These are phyloP conservation scores for Poronia punctata DNA, from an alignment of 495 filamentous ascomycete species.

Conservation along the genomic window DNA sequence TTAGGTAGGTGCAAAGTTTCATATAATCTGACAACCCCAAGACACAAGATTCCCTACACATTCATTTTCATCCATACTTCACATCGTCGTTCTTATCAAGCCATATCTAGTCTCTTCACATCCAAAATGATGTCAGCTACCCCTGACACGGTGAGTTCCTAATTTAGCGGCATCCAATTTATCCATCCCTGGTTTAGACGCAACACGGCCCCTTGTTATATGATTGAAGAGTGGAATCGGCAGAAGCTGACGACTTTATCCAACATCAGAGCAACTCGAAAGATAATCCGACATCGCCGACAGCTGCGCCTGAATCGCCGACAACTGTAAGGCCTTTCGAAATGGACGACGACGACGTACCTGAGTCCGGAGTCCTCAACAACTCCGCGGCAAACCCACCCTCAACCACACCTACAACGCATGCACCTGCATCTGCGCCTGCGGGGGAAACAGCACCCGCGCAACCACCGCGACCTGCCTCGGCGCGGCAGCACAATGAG, in stretches of 20 bases:
- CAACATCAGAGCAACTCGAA: conserved; percentile 26
- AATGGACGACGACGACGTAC: conserved; percentile 77
- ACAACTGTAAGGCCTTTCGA: conserved; percentile 77
- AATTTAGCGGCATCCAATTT: conserved; percentile 5
- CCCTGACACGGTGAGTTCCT: conserved; percentile 33
- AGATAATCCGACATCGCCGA: conserved; percentile 11
- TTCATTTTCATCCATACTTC: conserved; percentile 1
- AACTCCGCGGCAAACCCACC: conserved; percentile 31
- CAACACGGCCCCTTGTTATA: conserved; percentile 6
- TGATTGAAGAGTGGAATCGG: too few species aligned
- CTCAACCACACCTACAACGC: conserved; percentile 30
- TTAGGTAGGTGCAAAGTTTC: too few species aligned
- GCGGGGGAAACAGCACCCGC: conserved; percentile 56
- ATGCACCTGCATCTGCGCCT: conserved; percentile 24
- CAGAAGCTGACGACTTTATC: too few species aligned
- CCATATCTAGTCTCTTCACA: conserved; percentile 1
- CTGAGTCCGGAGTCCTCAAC: conserved; percentile 50
- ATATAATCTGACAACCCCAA: too few species aligned
- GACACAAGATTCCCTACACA: too few species aligned
- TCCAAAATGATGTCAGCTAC: conserved; percentile 33
- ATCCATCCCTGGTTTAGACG: conserved; percentile 2
- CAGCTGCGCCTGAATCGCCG: conserved; percentile 62
- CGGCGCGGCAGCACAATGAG: conserved; percentile 74
- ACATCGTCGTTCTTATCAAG: neutral
- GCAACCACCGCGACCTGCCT: conserved; percentile 83